Conservation (phyloP, 495 filamentous ascomycete genomes). For the Neurospora sp. region DNA sequence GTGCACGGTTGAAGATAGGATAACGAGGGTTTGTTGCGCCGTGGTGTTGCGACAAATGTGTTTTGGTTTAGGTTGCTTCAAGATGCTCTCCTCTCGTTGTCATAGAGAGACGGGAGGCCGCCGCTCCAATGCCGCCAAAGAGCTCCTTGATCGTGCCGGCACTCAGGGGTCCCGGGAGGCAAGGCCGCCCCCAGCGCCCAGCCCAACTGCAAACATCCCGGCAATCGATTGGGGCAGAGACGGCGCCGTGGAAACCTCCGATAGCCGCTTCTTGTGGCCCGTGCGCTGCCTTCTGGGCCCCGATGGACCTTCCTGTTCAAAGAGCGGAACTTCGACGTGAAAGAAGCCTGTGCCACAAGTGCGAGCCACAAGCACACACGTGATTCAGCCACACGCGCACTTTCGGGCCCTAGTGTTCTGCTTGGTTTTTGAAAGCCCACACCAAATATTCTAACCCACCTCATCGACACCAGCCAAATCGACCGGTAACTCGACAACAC, state of each 20-base stretch:
- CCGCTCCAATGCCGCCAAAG: not conserved
- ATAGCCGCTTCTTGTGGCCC: not conserved
- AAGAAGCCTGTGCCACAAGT: constrained; percentile 8
- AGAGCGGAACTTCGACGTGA: not conserved
- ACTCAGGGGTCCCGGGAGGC: not conserved
- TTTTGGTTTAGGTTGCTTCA: not conserved
- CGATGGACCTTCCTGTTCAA: not conserved
- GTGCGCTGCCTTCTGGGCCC: not conserved
- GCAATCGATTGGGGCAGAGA: constrained; percentile 10
- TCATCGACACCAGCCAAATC: constrained; percentile 26
- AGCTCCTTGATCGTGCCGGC: not conserved
- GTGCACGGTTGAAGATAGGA: not conserved
- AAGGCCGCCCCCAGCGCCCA: not conserved
- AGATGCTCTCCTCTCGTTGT: not conserved
- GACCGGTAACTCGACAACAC: constrained; percentile 35
- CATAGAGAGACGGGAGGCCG: not conserved
- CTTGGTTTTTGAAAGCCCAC: constrained; percentile 25
- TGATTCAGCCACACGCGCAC: constrained; percentile 21
- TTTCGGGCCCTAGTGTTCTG: constrained; percentile 15
- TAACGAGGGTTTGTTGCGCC: not conserved
- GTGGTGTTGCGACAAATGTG: not conserved
- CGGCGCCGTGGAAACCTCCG: constrained; percentile 1
- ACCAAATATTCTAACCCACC: constrained; percentile 32
- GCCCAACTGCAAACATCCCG: not conserved
- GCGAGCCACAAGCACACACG: constrained; percentile 15